Conservation (phyloP, 1,139 yeast species). For the Blastobotrys arbuscula region DNA sequence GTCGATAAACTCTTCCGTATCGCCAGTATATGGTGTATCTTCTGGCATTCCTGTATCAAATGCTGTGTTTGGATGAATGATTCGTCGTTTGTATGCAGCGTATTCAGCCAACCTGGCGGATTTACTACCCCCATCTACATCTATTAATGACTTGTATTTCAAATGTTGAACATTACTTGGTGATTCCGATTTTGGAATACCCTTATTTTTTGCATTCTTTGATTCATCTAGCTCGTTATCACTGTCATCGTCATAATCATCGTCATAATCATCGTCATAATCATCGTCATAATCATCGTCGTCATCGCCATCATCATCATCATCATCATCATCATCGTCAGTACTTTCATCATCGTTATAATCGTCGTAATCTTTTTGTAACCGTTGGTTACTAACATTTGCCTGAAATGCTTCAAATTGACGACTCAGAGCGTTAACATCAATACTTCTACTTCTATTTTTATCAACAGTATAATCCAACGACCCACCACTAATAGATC, state of each 20-base stretch:
- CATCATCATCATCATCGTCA: constrained; percentile 17
- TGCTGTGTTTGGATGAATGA: constrained; percentile 40
- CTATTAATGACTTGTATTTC: constrained; percentile 32
- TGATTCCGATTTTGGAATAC: constrained; percentile 13
- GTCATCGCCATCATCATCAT: constrained; percentile 14
- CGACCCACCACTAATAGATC: not conserved
- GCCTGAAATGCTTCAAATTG: not conserved
- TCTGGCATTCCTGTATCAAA: constrained; percentile 26
- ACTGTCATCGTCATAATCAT: constrained; percentile 6
- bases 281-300: constrained; percentile 9
- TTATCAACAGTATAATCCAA: not conserved
- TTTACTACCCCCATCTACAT: constrained; percentile 33
- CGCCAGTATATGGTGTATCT: constrained; percentile 61
- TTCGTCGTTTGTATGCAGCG: constrained; percentile 40
- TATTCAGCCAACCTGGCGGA: constrained; percentile 37
- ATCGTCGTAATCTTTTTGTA: constrained; percentile 20
- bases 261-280: constrained; percentile 3
- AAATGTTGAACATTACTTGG: constrained; percentile 12
- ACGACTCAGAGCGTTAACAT: not conserved
- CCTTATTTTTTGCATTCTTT: not conserved
- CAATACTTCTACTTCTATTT: constrained; percentile 1
- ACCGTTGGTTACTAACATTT: constrained; percentile 1
- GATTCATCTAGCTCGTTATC: constrained; percentile 1
- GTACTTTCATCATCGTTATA: constrained; percentile 15
- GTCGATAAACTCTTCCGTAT: constrained; percentile 63